Evolutionary conservation across 495 filamentous ascomycete species (phyloP), one percentile per base, ranked within the genome.

Genomic region (Amphirosellinia nigrospora): DNA sequence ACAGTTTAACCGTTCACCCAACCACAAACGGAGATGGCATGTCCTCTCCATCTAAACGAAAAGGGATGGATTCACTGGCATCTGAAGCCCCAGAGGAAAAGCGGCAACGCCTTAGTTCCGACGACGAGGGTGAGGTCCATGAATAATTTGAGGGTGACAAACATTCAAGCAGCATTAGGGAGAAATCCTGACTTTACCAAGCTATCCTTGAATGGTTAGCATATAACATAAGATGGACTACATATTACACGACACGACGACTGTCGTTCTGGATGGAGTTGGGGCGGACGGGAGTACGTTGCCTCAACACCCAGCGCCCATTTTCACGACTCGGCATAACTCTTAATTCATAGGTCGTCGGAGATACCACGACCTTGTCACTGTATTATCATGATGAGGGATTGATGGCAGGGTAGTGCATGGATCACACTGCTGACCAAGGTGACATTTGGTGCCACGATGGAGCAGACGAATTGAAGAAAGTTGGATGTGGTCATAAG

Each of bases 1-100:
- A 85, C 56, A 80, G 82, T 46, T 67, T 81, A 30, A 71, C 69
- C n/a, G 69, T 79, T 15, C 84, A 86, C 60, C 66, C 77, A 19
- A 63, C 71, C 43, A 72, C 75, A 16, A 75, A 79, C 38, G 78
- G 80, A 2, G 73, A 74, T 3, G 72, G 72, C 10, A 48, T 79
- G 15, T 21, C 63, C 21, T 82, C 77, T 11, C 69, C 72, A 1
- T 64, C 73, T 15, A 83, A 83, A 70, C 67, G 78, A 30, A 80
- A 79, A 70, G 77, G 71, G 41, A 53, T 69, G 43, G 74, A 76
- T 46, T 77, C 67, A 71, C 75, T 68, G 43, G 70, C 68, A 74
- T 73, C 43, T 52, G 71, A 69, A 72, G 75, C 61, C 67, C 71
- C 73, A 66, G 74, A 62, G 52, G 66, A 66, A 72, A 80, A 78